Conservation (phyloP, 805 yeast species). For the Myxozyma neglecta region DNA sequence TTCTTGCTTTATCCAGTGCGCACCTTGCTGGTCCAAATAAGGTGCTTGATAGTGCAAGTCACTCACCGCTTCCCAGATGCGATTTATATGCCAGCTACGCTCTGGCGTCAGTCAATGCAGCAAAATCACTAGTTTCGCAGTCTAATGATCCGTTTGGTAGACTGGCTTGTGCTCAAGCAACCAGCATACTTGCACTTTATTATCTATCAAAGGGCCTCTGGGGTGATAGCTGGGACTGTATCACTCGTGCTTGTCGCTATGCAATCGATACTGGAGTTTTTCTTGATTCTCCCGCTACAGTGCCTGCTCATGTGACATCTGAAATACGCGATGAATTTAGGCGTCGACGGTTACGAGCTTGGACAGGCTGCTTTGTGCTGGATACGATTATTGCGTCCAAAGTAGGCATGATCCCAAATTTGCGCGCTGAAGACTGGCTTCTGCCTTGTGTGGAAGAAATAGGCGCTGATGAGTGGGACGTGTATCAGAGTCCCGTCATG, state of each 20-base stretch:
- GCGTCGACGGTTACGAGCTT: not conserved
- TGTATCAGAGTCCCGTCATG: constrained; percentile 1
- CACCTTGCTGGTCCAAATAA: not conserved
- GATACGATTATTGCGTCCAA: constrained; percentile 16
- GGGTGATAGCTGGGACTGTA: constrained; percentile 13
- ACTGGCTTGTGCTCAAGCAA: constrained; percentile 1
- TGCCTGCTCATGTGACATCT: not conserved
- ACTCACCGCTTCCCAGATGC: not conserved
- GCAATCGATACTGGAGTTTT: not conserved
- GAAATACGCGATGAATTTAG: not conserved
- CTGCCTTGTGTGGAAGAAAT: constrained; percentile 1
- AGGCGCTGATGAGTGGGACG: constrained; percentile 22
- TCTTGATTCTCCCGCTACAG: constrained; percentile 1
- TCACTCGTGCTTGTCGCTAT: constrained; percentile 1
- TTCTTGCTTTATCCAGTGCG: constrained; percentile 11
- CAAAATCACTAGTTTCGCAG: not conserved
- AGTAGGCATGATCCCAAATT: constrained; percentile 5
- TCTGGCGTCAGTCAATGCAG: not conserved
- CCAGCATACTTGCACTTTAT: constrained; percentile 1
- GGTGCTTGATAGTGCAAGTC: not conserved
- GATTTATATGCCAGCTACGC: constrained; percentile 5
- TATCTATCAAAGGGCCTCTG: constrained; percentile 11
- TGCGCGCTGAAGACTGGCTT: constrained; percentile 13
- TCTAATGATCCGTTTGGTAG: not conserved
- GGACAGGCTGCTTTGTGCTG: constrained; percentile 12